phyloP scores from a whole-genome alignment of 805 yeast genomes.

The Metschnikowia borealis region DNA sequence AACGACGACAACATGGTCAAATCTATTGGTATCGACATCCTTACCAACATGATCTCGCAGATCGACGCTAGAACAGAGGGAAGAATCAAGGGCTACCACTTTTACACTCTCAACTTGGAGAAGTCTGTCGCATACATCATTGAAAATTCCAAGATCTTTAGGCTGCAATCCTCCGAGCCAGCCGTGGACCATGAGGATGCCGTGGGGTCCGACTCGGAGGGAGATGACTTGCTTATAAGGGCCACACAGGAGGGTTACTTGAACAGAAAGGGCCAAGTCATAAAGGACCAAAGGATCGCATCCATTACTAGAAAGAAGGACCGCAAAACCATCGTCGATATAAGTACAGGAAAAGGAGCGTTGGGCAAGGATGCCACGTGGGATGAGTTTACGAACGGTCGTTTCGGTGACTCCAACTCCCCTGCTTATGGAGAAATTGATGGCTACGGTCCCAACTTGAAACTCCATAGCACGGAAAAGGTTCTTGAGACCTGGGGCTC shows the following conservation, averaged over 20 bases:
- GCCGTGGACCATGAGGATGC: slow-evolving; percentile 26
- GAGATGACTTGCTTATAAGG: slow-evolving; percentile 19
- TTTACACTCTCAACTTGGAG: slow-evolving; percentile 88
- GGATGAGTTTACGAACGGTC: slow-evolving; percentile 96
- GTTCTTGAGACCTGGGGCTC: slow-evolving; percentile 79
- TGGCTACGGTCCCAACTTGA: slow-evolving; percentile 92
- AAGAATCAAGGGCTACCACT: slow-evolving; percentile 79
- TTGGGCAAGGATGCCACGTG: slow-evolving; percentile 88
- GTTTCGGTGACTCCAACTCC: slow-evolving; percentile 91
- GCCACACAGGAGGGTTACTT: slow-evolving; percentile 12
- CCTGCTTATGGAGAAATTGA: slow-evolving; percentile 98
- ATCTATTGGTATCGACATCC: slow-evolving; percentile 71
- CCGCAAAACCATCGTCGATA: slow-evolving; percentile 62
- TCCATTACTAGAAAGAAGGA: slow-evolving; percentile 25
- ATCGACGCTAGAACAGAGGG: slow-evolving; percentile 52
- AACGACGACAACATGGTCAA: slow-evolving; percentile 76
- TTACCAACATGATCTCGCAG: slow-evolving; percentile 58
- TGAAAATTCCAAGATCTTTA: slow-evolving; percentile 41
- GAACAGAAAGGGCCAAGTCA: slow-evolving; percentile 33
- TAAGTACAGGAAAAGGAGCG: slow-evolving; percentile 79
- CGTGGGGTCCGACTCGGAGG: slow-evolving; percentile 39
- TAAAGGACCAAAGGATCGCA: slow-evolving; percentile 27
- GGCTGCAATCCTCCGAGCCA: slow-evolving; percentile 14
- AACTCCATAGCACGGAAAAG: slow-evolving; percentile 56
- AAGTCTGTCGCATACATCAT: slow-evolving; percentile 86